phyloP scores from a whole-genome alignment of 495 filamentous ascomycete genomes.

The Lasiosphaeriaceae sp. region DNA sequence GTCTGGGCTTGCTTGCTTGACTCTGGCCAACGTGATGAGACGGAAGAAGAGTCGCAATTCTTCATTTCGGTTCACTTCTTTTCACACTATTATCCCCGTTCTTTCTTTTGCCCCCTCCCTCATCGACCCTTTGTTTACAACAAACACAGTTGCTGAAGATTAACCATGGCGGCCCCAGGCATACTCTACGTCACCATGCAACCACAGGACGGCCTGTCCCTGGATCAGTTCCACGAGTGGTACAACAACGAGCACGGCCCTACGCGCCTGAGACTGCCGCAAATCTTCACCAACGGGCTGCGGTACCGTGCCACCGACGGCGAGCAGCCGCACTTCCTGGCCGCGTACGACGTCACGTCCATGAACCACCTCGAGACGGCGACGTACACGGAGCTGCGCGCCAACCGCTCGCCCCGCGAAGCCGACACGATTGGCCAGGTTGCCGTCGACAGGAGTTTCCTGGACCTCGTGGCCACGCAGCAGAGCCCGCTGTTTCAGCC shows the following conservation, averaged over 20 bases:
- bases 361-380: conserved; percentile 63
- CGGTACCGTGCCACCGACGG: conserved; percentile 67
- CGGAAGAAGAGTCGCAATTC: too few relatives aligned
- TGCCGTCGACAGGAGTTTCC: conserved; percentile 64
- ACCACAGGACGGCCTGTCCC: conserved; percentile 57
- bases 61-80: too few relatives aligned
- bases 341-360: conserved; percentile 74
- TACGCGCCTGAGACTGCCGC: conserved; percentile 63
- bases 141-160: background rate
- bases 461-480: conserved; percentile 55
- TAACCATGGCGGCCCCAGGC: conserved; percentile 31
- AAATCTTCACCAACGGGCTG: conserved; percentile 69
- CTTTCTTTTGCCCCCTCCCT: too few relatives aligned
- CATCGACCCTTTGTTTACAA: too few relatives aligned
- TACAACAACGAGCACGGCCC: conserved; percentile 89
- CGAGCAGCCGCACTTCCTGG: conserved; percentile 63
- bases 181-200: conserved; percentile 80
- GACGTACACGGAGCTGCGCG: conserved; percentile 65
- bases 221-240: conserved; percentile 79
- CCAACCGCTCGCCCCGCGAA: conserved; percentile 67
- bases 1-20: too few relatives aligned
- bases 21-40: too few relatives aligned
- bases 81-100: too few relatives aligned
- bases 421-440: conserved; percentile 73
- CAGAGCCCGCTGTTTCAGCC: conserved; percentile 50